Percentiles rank a stretch among this genome's conserved stretches.
Evolutionary conservation across 1,284 basidiomycete species (phyloP).

Genomic region (Kwoniella shivajii): DNA sequence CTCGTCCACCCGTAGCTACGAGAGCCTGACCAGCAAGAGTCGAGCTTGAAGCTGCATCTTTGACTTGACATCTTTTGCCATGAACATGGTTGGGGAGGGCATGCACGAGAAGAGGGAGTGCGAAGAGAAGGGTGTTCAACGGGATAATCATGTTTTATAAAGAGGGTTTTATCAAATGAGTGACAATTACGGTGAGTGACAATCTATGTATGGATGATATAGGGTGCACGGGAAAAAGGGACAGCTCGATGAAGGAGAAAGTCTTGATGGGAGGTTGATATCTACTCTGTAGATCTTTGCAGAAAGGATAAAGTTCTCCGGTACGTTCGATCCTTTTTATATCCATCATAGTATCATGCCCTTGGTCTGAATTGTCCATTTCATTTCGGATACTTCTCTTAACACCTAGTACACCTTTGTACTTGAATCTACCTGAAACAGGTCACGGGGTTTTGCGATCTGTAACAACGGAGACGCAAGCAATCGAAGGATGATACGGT

Average conservation of each 20-base stretch:
- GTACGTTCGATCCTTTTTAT: not conserved
- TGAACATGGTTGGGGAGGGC: constrained; percentile 1
- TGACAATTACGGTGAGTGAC: not conserved
- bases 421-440: too few species aligned
- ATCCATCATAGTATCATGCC: not conserved
- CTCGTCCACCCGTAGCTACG: constrained; percentile 5
- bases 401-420: too few species aligned
- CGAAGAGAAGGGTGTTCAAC: not conserved
- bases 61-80: not conserved
- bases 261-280: too few species aligned
- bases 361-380: too few species aligned
- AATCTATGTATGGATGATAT: not conserved
- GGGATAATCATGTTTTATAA: not conserved
- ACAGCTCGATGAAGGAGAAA: not conserved
- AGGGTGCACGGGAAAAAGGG: not conserved
- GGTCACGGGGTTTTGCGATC: too few species aligned
- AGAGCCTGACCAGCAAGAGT: not conserved
- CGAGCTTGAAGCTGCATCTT: not conserved
- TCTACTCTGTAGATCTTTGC: not conserved
- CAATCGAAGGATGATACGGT: too few species aligned
- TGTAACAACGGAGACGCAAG: too few species aligned
- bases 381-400: too few species aligned
- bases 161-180: not conserved
- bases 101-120: not conserved
- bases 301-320: not conserved